phyloP scores from a whole-genome alignment of 2,329 filamentous ascomycete genomes.

The Pseudocercospora macadamiae region DNA sequence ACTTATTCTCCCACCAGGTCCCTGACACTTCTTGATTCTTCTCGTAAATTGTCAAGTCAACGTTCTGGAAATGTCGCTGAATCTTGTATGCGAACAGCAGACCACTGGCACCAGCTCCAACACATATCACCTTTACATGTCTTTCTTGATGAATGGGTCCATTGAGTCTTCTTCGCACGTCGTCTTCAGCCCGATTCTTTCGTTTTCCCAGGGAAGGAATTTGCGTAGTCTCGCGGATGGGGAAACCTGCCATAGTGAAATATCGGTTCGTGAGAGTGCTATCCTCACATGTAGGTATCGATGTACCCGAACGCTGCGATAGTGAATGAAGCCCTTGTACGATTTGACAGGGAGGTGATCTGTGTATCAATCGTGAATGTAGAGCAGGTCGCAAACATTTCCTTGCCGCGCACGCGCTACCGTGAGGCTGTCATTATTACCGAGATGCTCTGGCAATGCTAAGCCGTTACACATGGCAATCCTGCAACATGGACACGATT shows the following conservation, averaged over 20 bases:
- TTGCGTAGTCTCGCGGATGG: conserved; percentile 14
- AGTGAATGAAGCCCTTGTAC: no score
- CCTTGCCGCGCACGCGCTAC: no score
- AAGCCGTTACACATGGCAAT: no score
- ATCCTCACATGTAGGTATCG: no score
- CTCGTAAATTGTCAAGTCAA: conserved; percentile 49
- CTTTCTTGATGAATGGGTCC: conserved; percentile 23
- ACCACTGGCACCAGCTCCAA: conserved; percentile 55
- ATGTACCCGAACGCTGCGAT: not conserved
- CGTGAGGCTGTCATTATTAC: no score
- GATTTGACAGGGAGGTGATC: no score
- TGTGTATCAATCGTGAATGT: no score
- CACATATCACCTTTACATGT: conserved; percentile 39
- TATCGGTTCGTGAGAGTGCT: no score
- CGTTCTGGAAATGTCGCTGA: conserved; percentile 49
- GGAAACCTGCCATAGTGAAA: conserved; percentile 21
- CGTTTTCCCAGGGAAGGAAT: conserved; percentile 21
- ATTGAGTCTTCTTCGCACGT: conserved; percentile 15
- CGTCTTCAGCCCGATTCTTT: conserved; percentile 23
- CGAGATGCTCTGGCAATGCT: no score
- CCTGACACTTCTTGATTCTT: conserved; percentile 44
- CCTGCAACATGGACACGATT: no score
- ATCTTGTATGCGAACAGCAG: conserved; percentile 55
- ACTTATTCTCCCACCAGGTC: conserved; percentile 2
- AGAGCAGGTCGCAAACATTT: no score